phyloP scores from a whole-genome alignment of 192 early-diverging fungal genomes.

The Gryganskiella cystojenkinii region DNA sequence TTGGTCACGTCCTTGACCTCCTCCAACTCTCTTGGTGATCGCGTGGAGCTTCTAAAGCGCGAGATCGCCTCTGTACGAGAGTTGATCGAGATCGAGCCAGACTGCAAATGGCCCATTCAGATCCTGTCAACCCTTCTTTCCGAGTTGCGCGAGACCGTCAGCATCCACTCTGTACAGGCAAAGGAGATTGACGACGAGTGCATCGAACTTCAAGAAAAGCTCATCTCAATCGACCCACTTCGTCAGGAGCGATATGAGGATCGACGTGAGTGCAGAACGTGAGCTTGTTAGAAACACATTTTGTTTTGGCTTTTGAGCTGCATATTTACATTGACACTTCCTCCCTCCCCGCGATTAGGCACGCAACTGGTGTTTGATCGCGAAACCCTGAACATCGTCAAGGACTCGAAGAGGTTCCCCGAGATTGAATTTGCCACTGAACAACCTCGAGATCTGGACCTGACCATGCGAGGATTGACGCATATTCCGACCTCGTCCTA shows the following conservation, averaged over 20 bases:
- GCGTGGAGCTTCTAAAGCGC: slow-evolving; percentile 54
- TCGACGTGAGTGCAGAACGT: slow-evolving; percentile 51
- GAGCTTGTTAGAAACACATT: too few species aligned
- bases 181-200: slow-evolving; percentile 51
- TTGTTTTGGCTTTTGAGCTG: too few species aligned
- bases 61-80: slow-evolving; percentile 75
- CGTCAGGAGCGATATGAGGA: slow-evolving; percentile 68
- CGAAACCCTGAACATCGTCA: slow-evolving; percentile 30
- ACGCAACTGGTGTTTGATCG: slow-evolving; percentile 50
- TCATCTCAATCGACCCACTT: slow-evolving; percentile 65
- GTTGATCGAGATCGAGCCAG: slow-evolving; percentile 80
- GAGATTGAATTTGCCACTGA: slow-evolving; percentile 31
- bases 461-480: slow-evolving; percentile 48
- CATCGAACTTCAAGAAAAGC: slow-evolving; percentile 57
- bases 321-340: neutral
- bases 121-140: slow-evolving; percentile 30
- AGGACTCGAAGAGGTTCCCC: slow-evolving; percentile 32
- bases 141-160: slow-evolving; percentile 27
- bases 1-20: slow-evolving; percentile 32
- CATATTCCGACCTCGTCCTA: slow-evolving; percentile 46
- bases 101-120: slow-evolving; percentile 76
- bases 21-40: slow-evolving; percentile 34
- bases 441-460: slow-evolving; percentile 20
- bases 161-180: slow-evolving; percentile 24
- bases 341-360: neutral